Percentiles rank a stretch among this genome's conserved stretches.
These are phyloP conservation scores for Sclerotinia subarctica DNA, from an alignment of 2,329 filamentous ascomycete species.

Conservation along the genomic window DNA sequence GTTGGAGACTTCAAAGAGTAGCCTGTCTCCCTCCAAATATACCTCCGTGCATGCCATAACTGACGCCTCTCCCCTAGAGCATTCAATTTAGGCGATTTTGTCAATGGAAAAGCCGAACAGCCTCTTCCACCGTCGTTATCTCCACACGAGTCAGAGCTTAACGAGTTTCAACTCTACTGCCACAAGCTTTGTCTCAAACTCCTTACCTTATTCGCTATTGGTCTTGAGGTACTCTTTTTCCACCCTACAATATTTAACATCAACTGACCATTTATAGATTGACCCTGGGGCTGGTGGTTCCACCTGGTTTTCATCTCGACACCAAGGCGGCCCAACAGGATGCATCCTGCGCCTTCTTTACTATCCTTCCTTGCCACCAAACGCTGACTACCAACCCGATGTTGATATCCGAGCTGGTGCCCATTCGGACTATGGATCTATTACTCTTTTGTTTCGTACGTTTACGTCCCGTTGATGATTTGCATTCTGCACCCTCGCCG, in stretches of 20 bases:
- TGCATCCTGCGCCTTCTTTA: slow-evolving; percentile 60
- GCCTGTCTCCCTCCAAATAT: slow-evolving; percentile 29
- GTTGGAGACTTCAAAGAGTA: slow-evolving; percentile 87
- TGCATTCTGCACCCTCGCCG: no score
- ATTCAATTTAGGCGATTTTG: slow-evolving; percentile 87
- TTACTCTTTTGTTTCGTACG: slow-evolving; percentile 70
- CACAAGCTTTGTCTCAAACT: slow-evolving; percentile 69
- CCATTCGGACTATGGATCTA: slow-evolving; percentile 75
- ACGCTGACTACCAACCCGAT: slow-evolving; percentile 45
- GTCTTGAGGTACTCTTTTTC: slow-evolving; percentile 56
- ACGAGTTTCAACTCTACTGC: slow-evolving; percentile 67
- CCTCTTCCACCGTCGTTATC: slow-evolving; percentile 66
- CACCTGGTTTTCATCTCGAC: slow-evolving; percentile 54
- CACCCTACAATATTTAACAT: neutral
- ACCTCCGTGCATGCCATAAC: neutral
- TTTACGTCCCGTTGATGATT: no score
- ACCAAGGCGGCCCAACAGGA: slow-evolving; percentile 54
- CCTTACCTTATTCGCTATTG: slow-evolving; percentile 73
- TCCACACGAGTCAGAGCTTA: slow-evolving; percentile 58
- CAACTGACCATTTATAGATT: slow-evolving; percentile 25
- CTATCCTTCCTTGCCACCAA: slow-evolving; percentile 56
- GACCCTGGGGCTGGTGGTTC: slow-evolving; percentile 30
- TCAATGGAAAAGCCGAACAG: slow-evolving; percentile 65
- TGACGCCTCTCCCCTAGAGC: slow-evolving; percentile 53
- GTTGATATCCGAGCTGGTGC: slow-evolving; percentile 81